A percentile compares a stretch with the other conserved stretches of the same genome.
phyloP scores from a whole-genome alignment of 2,329 filamentous ascomycete genomes.

The Ustilaginoidea virens region DNA sequence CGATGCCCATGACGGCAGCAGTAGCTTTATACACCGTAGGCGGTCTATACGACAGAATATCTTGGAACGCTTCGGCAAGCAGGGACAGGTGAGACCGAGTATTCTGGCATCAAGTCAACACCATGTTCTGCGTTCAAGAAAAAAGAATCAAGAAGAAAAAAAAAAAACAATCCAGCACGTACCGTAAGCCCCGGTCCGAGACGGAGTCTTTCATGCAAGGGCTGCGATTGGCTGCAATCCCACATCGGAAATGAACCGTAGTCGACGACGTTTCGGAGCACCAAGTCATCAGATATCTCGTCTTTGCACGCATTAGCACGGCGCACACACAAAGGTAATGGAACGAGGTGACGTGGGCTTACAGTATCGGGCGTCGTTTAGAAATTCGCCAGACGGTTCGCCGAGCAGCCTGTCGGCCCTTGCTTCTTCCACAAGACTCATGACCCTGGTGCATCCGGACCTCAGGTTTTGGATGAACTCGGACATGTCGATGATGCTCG shows the following conservation, averaged over 20 bases:
- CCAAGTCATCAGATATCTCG: conserved; percentile 22
- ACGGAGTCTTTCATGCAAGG: conserved; percentile 29
- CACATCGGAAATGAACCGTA: conserved; percentile 36
- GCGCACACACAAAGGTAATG: too few relatives aligned
- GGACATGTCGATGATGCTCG: conserved; percentile 31
- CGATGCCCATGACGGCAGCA: conserved; percentile 19
- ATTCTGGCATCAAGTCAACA: conserved; percentile 21
- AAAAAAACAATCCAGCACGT: too few relatives aligned
- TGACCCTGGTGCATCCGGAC: conserved; percentile 34
- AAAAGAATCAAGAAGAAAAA: too few relatives aligned
- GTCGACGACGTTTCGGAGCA: conserved; percentile 30
- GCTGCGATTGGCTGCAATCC: conserved; percentile 19
- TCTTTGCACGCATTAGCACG: conserved; percentile 17
- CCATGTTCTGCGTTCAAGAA: neutral
- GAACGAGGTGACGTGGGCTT: too few relatives aligned
- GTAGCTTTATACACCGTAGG: conserved; percentile 35
- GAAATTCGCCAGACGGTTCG: conserved; percentile 22
- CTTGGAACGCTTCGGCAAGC: conserved; percentile 35
- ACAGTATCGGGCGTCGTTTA: conserved; percentile 31
- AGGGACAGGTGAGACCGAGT: conserved; percentile 32
- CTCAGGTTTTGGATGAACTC: conserved; percentile 27
- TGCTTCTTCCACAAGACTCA: conserved; percentile 36
- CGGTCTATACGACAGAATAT: conserved; percentile 30
- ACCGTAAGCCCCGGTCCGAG: conserved; percentile 37
- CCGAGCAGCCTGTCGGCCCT: conserved; percentile 29